Evolutionary conservation across 108 stramenopile species (phyloP).

Genomic region (Skeletonema marinoi): DNA sequence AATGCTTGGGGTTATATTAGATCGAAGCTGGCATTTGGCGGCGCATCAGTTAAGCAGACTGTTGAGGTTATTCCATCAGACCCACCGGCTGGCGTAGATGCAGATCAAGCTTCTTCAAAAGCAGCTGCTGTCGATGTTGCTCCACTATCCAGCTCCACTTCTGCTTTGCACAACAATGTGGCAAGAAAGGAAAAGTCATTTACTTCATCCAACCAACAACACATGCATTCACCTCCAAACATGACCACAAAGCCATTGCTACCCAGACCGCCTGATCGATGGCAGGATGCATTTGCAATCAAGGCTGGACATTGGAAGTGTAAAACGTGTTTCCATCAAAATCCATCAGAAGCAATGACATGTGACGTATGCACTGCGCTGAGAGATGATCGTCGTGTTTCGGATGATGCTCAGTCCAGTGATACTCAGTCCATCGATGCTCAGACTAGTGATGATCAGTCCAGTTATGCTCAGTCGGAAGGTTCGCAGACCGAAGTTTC

Average conservation of each 20-base stretch:
- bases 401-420: not conserved
- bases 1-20: not conserved
- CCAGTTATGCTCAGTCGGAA: not conserved
- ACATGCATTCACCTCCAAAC: not conserved
- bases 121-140: not conserved
- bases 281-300: constrained; percentile 15
- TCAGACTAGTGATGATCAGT: not conserved
- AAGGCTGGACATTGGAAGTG: constrained; percentile 33
- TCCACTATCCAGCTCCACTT: not conserved
- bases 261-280: constrained; percentile 9
- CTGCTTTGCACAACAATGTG: not conserved
- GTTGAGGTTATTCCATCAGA: not conserved
- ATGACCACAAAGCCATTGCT: constrained; percentile 6
- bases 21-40: not conserved
- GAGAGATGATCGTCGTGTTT: not conserved
- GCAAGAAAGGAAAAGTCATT: not conserved
- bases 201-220: not conserved
- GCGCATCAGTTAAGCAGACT: not conserved
- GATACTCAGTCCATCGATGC: not conserved
- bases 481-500: not conserved
- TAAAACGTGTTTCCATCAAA: constrained; percentile 12
- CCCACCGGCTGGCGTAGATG: not conserved
- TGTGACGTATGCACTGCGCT: constrained; percentile 4
- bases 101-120: not conserved
- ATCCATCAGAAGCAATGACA: constrained; percentile 14